Evolutionary conservation across 129 eudicot species (phyloP), one percentile per base, ranked within the genome.

Genomic region (Heracleum sosnowskyi): DNA sequence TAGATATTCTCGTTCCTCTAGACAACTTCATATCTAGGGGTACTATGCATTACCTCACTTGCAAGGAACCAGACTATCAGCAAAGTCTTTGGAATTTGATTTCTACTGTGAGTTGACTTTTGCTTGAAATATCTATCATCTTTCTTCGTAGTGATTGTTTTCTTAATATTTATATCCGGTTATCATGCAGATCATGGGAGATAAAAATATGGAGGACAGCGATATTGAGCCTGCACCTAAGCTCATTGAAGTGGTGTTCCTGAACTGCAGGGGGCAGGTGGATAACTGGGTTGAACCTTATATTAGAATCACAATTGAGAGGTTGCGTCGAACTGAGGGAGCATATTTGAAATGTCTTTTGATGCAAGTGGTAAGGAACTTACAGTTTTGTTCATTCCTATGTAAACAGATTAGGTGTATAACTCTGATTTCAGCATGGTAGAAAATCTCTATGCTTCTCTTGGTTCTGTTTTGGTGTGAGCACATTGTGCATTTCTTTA

Each of bases 221-320:
- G 98, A 93, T 86, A 91, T 93, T 83, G 98, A 93, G 85, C 91
- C 98, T 57, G 98, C 98, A 86, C 98, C 98, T 51, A 93, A 93
- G 93, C 97, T 93, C 71, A 89, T 93, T 60, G 93, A 93, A 86
- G 97, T 93, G 42, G 83, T 91, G 53, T 89, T 93, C 79, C 96
- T 91, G 64, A 91, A 89, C 88, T 91, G 97, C 88, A 85, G 87
- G 85, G 98, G 97, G 18, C 96, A 88, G 81, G 98, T 91, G 70
- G 97, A 93, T 79, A 97, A 93, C 36, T 93, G 98, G 97, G 93
- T 89, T 81, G 98, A 93, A 79, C 98, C 98, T 20, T 93, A 89
- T 83, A 74, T 93, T 39, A 83, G 96, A 83, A 85, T 91, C 47
- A 76, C 96, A 0, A 85, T 91, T 69, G 98, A 93, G 82, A 93